These are phyloP conservation scores for Ochromonas danica DNA, from an alignment of 108 stramenopile genomes.

Conservation along the genomic window DNA sequence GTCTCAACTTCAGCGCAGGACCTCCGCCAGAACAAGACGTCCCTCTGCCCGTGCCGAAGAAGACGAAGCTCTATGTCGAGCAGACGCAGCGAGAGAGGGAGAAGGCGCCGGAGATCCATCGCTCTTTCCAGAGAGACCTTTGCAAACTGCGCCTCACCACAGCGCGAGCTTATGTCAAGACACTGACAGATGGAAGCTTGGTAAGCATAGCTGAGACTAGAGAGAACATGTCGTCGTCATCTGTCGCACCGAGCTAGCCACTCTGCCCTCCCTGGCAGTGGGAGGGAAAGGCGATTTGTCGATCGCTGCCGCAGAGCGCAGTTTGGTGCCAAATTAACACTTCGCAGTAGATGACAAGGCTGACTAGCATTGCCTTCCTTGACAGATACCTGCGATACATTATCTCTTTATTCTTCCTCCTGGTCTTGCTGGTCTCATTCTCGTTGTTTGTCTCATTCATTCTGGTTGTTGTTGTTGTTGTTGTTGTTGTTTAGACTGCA, in stretches of 20 bases:
- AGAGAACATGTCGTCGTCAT: slow-evolving; percentile 8
- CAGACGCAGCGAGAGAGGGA: slow-evolving; percentile 61
- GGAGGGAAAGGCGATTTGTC: too few relatives aligned
- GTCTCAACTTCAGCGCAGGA: slow-evolving; percentile 17
- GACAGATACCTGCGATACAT: too few relatives aligned
- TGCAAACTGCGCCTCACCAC: slow-evolving; percentile 59
- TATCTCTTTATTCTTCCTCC: too few relatives aligned
- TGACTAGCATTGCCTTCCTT: too few relatives aligned
- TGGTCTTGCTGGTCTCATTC: too few relatives aligned
- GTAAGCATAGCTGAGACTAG: slow-evolving; percentile 35
- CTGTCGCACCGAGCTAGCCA: slow-evolving; percentile 41
- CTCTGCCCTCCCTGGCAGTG: too few relatives aligned
- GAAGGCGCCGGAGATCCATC: slow-evolving; percentile 57
- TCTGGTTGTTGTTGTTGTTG: neutral
- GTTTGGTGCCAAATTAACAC: too few relatives aligned
- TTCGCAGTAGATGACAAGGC: too few relatives aligned
- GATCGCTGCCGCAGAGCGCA: too few relatives aligned
- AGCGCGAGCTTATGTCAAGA: slow-evolving; percentile 56
- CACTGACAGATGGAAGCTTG: slow-evolving; percentile 52
- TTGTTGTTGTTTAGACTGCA: neutral
- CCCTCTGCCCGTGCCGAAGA: slow-evolving; percentile 61
- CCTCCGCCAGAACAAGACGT: slow-evolving; percentile 65
- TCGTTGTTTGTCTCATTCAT: too few relatives aligned
- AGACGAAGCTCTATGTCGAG: slow-evolving; percentile 63
- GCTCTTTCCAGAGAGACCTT: slow-evolving; percentile 62